Evolutionary conservation across 768 basidiomycete genomes (phyloP).

Genomic region (Austroboletus eburneus): DNA sequence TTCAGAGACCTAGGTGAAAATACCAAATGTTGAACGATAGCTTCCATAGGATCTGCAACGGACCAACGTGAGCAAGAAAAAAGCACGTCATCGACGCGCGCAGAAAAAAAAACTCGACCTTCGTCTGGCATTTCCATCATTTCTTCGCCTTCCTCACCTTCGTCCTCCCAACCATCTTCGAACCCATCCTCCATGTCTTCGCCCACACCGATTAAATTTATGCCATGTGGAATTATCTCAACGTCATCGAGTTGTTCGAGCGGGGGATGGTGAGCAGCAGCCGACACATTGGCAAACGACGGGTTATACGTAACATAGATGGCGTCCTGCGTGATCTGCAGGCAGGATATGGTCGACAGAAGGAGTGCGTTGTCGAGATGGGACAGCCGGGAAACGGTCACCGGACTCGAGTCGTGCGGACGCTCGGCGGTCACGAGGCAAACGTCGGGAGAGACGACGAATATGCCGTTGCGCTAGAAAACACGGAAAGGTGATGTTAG

Average conservation of each 20-base stretch:
- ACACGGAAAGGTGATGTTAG: background rate
- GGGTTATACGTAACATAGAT: slow-evolving; percentile 42
- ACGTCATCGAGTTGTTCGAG: background rate
- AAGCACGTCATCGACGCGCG: no score
- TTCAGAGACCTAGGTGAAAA: no score
- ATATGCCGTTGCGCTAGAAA: slow-evolving; percentile 23
- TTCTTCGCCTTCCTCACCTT: slow-evolving; percentile 14
- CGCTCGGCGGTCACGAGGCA: slow-evolving; percentile 26
- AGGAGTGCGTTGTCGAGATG: slow-evolving; percentile 13
- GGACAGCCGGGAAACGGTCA: slow-evolving; percentile 21
- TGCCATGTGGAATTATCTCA: background rate
- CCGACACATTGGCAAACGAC: background rate
- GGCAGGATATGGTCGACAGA: slow-evolving; percentile 39
- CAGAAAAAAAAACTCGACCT: slow-evolving; percentile 8
- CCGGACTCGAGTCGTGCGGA: slow-evolving; percentile 27
- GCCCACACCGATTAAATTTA: slow-evolving; percentile 3
- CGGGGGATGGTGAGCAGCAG: background rate
- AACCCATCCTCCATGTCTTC: slow-evolving; percentile 12
- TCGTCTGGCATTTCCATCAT: background rate
- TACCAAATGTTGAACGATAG: no score
- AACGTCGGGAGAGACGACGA: slow-evolving; percentile 22
- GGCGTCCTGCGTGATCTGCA: slow-evolving; percentile 53
- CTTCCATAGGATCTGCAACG: no score
- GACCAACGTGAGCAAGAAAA: no score
- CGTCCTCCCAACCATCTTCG: slow-evolving; percentile 14